Evolutionary conservation across 495 filamentous ascomycete genomes (phyloP).

Genomic region (Cercophora sp.): DNA sequence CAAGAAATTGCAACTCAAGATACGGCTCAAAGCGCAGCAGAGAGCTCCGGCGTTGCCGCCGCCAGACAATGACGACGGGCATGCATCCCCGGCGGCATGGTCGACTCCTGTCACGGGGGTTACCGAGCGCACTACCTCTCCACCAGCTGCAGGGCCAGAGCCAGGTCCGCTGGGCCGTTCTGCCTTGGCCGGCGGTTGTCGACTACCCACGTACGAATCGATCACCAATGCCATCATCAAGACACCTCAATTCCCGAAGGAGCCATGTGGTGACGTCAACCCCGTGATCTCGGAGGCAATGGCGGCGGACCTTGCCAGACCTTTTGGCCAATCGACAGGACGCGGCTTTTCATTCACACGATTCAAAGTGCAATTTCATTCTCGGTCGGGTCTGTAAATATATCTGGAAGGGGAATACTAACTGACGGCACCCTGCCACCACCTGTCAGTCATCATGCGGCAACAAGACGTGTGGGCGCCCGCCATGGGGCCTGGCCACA

Average conservation of each 20-base stretch:
- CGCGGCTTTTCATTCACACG: conserved; percentile 8
- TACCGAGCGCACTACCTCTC: neutral
- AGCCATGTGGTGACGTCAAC: conserved; percentile 1
- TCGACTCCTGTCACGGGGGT: neutral
- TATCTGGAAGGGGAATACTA: neutral
- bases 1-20: no score
- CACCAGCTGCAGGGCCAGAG: neutral
- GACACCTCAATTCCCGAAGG: neutral
- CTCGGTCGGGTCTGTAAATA: neutral
- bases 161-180: conserved; percentile 6
- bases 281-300: neutral
- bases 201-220: conserved; percentile 4
- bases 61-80: no score
- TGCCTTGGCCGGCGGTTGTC: conserved; percentile 3
- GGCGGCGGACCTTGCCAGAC: conserved; percentile 7
- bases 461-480: conserved; percentile 7
- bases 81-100: neutral
- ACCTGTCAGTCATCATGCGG: conserved; percentile 5
- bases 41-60: no score
- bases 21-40: no score
- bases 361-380: neutral
- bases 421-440: neutral
- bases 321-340: conserved; percentile 10
- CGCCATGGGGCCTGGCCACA: neutral
- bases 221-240: neutral